These are phyloP conservation scores for Coemansia sp. DNA, from an alignment of 192 early-diverging fungal species.

Conservation along the genomic window DNA sequence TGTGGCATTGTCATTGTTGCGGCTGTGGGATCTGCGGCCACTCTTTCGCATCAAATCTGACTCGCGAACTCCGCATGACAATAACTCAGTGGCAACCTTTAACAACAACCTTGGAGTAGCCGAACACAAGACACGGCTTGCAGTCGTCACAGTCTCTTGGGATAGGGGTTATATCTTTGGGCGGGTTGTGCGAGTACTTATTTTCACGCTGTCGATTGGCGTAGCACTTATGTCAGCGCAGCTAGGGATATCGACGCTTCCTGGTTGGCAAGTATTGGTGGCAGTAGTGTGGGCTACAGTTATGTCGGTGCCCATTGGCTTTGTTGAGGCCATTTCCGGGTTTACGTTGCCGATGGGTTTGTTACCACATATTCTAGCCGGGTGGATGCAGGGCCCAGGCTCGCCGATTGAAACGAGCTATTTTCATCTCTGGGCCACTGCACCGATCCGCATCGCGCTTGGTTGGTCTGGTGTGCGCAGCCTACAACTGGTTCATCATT, in stretches of 20 bases:
- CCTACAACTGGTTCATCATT: conserved; percentile 40
- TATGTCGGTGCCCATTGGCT: conserved; percentile 43
- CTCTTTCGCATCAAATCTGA: conserved; percentile 9
- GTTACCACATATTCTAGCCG: conserved; percentile 45
- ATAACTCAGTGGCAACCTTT: background rate
- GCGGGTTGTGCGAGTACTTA: conserved; percentile 26
- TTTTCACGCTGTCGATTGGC: conserved; percentile 37
- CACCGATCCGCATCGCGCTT: conserved; percentile 37
- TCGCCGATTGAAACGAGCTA: conserved; percentile 49
- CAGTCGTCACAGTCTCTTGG: conserved; percentile 3
- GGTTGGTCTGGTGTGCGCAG: conserved; percentile 53
- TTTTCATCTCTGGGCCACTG: conserved; percentile 51
- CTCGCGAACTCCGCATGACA: background rate
- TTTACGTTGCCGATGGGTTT: conserved; percentile 49
- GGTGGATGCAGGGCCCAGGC: conserved; percentile 45
- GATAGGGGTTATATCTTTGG: conserved; percentile 13
- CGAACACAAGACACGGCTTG: background rate
- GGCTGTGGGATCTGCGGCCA: conserved; percentile 41
- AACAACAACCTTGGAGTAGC: background rate
- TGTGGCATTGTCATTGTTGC: conserved; percentile 21
- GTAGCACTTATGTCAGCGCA: conserved; percentile 38
- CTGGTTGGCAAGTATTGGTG: conserved; percentile 43
- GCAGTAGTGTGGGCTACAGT: conserved; percentile 35
- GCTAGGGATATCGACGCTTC: conserved; percentile 35
- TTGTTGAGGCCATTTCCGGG: conserved; percentile 45